Evolutionary conservation across 495 filamentous ascomycete genomes (phyloP).

Genomic region (Evansstolkia leycettana): DNA sequence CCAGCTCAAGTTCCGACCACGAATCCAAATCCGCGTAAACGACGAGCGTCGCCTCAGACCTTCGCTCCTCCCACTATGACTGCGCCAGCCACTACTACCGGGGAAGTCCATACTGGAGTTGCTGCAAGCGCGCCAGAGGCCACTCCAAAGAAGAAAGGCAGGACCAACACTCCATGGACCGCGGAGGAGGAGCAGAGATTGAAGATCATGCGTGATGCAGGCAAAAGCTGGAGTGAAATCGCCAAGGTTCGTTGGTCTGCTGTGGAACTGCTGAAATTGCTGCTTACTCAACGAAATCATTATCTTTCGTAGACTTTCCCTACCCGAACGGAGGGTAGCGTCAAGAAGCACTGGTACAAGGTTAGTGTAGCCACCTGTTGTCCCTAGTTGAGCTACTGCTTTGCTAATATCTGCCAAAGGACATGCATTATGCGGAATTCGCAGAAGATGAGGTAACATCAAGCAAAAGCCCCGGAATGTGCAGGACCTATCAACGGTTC

Average conservation of each 20-base stretch:
- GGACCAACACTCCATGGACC: conserved; percentile 97
- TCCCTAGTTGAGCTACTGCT: conserved; percentile 5
- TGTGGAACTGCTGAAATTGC: neutral
- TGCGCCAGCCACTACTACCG: conserved; percentile 13
- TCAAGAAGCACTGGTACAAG: conserved; percentile 99
- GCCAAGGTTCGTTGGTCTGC: conserved; percentile 55
- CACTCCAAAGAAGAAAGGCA: conserved; percentile 73
- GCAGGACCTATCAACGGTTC: conserved; percentile 5
- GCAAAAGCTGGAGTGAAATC: conserved; percentile 93
- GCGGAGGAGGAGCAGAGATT: conserved; percentile 84
- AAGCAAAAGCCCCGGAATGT: neutral
- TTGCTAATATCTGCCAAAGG: conserved; percentile 30
- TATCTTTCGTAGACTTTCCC: conserved; percentile 62
- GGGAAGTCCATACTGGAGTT: conserved; percentile 15
- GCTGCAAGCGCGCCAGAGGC: conserved; percentile 22
- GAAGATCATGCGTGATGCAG: conserved; percentile 86
- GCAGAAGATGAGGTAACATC: conserved; percentile 85
- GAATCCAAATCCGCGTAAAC: conserved; percentile 34
- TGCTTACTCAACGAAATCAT: conserved; percentile 3
- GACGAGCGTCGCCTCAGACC: conserved; percentile 25
- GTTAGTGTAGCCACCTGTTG: conserved; percentile 30
- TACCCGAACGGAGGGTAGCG: conserved; percentile 83
- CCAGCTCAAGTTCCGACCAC: conserved; percentile 20
- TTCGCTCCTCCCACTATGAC: conserved; percentile 18
- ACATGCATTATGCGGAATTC: conserved; percentile 99